phyloP scores from a whole-genome alignment of 2,329 filamentous ascomycete species.

The Aspergillus sp. region DNA sequence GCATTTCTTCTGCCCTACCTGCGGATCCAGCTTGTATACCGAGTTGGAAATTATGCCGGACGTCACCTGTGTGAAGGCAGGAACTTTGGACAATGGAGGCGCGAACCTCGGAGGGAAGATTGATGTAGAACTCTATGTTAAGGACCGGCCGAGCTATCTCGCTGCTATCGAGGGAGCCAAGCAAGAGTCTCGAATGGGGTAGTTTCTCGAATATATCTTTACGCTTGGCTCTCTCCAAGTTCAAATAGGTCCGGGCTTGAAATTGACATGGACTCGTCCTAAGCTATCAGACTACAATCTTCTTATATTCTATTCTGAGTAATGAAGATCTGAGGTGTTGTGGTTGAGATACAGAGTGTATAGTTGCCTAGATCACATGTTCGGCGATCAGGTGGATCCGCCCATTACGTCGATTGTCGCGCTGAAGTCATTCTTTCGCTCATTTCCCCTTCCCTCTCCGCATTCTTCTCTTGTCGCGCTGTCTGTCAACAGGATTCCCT shows the following conservation, averaged over 20 bases:
- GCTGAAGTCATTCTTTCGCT: neutral
- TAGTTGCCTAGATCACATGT: conserved; percentile 9
- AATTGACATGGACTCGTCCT: too few species aligned
- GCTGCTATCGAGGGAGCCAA: conserved; percentile 44
- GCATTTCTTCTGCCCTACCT: conserved; percentile 55
- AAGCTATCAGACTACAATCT: too few species aligned
- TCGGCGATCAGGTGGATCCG: conserved; percentile 10
- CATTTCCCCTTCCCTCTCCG: conserved; percentile 3
- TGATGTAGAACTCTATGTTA: conserved; percentile 53
- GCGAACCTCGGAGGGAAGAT: conserved; percentile 44
- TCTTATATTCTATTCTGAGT: too few species aligned
- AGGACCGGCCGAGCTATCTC: conserved; percentile 49
- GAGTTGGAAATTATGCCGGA: conserved; percentile 54
- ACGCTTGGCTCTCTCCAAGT: too few species aligned
- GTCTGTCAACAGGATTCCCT: conserved; percentile 2
- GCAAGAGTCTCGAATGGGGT: conserved; percentile 40
- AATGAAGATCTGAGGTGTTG: too few species aligned
- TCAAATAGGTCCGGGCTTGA: too few species aligned
- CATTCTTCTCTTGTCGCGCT: neutral
- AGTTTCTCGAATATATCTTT: neutral
- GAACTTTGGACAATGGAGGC: conserved; percentile 49
- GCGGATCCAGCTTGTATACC: conserved; percentile 52
- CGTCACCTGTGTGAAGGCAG: conserved; percentile 51
- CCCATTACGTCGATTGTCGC: conserved; percentile 9
- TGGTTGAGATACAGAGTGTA: too few species aligned